Conservation (phyloP, 1,284 basidiomycete species). For the Pseudozyma flocculosa region DNA sequence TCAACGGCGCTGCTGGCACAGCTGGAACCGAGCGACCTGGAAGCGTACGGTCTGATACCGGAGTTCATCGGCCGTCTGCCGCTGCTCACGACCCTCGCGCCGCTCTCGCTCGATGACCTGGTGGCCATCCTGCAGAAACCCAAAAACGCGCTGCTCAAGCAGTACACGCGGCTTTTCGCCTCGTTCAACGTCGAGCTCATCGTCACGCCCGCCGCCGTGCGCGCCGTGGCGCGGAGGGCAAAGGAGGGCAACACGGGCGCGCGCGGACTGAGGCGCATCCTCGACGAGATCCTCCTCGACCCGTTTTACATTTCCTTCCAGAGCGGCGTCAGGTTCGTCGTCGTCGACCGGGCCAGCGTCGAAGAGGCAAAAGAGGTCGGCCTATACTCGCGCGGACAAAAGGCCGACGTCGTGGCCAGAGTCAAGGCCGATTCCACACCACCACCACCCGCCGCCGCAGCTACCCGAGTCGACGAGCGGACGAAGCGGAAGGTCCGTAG, state of each 20-base stretch:
- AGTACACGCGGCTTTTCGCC: slow-evolving; percentile 77
- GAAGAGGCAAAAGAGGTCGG: slow-evolving; percentile 2
- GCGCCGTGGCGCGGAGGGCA: slow-evolving; percentile 55
- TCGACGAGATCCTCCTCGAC: slow-evolving; percentile 64
- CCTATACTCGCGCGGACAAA: slow-evolving; percentile 26
- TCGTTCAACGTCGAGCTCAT: slow-evolving; percentile 42
- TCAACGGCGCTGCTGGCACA: slow-evolving; percentile 11
- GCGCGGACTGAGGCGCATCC: slow-evolving; percentile 79
- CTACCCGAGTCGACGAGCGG: too few relatives aligned
- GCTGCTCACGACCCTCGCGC: slow-evolving; percentile 76
- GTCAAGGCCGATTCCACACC: too few relatives aligned
- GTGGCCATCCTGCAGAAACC: slow-evolving; percentile 89
- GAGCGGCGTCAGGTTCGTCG: slow-evolving; percentile 14
- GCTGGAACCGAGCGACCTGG: slow-evolving; percentile 65
- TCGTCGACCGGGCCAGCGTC: slow-evolving; percentile 12
- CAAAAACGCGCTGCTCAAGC: slow-evolving; percentile 81
- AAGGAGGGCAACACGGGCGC: slow-evolving; percentile 70
- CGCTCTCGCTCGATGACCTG: slow-evolving; percentile 73
- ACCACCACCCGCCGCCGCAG: too few relatives aligned
- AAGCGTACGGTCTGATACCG: slow-evolving; percentile 88
- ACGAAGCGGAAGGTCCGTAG: too few relatives aligned
- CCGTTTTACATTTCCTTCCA: slow-evolving; percentile 31
- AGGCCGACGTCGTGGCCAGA: slow-evolving; percentile 11
- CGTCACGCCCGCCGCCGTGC: slow-evolving; percentile 7
- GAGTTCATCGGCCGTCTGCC: slow-evolving; percentile 86